phyloP scores from a whole-genome alignment of 768 basidiomycete species.

The Mycena rosella region DNA sequence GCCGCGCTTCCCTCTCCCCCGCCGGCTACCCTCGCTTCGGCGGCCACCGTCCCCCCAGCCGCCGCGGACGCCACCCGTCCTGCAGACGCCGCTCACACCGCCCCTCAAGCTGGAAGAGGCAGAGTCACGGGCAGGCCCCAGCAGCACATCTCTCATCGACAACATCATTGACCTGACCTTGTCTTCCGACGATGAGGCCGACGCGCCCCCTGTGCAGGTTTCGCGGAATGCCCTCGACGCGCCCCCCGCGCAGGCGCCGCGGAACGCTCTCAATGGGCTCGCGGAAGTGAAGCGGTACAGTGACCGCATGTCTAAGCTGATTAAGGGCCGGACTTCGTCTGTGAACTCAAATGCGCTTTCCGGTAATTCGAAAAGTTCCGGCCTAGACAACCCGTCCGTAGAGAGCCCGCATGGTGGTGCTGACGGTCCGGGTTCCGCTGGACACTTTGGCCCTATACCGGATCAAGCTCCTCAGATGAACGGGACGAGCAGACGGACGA shows the following conservation, averaged over 20 bases:
- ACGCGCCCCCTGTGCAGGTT: neutral
- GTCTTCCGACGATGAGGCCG: conserved; percentile 14
- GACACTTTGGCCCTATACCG: too few relatives aligned
- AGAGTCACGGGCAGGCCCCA: neutral
- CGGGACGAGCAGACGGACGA: neutral
- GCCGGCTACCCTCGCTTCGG: neutral
- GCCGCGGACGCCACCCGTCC: neutral
- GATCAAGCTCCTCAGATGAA: neutral
- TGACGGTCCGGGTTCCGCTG: neutral
- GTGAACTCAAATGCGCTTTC: neutral
- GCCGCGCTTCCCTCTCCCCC: neutral
- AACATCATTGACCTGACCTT: conserved; percentile 18
- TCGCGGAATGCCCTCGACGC: too few relatives aligned
- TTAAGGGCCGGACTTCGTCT: too few relatives aligned
- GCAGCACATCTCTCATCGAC: neutral
- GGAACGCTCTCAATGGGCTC: too few relatives aligned
- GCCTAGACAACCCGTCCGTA: neutral
- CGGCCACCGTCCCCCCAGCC: neutral
- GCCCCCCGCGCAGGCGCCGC: too few relatives aligned
- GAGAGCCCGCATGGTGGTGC: neutral
- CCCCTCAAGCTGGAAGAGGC: conserved; percentile 4
- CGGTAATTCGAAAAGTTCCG: neutral
- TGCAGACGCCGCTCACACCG: neutral
- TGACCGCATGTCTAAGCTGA: too few relatives aligned
- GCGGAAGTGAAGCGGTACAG: too few relatives aligned